phyloP scores from a whole-genome alignment of 2,329 filamentous ascomycete species.

The Phialocephala subalpina region DNA sequence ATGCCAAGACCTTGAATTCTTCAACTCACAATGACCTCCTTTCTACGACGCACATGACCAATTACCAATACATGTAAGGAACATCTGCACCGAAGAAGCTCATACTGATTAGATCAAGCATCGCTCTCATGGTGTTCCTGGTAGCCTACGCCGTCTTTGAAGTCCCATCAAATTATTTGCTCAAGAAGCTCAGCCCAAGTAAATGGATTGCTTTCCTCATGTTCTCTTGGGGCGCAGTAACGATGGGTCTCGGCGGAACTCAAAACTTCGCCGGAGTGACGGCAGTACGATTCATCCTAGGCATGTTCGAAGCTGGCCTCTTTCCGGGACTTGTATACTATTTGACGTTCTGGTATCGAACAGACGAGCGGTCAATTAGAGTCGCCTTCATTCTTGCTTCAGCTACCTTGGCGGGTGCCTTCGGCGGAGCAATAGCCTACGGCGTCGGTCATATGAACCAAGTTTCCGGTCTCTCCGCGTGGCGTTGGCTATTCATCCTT shows the following conservation, averaged over 20 bases:
- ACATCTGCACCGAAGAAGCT: not conserved
- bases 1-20: slow-evolving; percentile 71
- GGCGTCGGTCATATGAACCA: slow-evolving; percentile 43
- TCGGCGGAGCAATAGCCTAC: slow-evolving; percentile 43
- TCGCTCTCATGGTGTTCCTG: slow-evolving; percentile 56
- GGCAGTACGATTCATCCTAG: slow-evolving; percentile 56
- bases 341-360: slow-evolving; percentile 44
- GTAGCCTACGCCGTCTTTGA: slow-evolving; percentile 58
- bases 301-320: slow-evolving; percentile 56
- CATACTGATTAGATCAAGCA: slow-evolving; percentile 30
- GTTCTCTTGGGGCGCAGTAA: slow-evolving; percentile 54
- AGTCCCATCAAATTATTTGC: slow-evolving; percentile 57
- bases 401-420: slow-evolving; percentile 42
- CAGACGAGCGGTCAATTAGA: slow-evolving; percentile 40
- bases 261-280: slow-evolving; percentile 52
- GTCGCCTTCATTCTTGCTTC: slow-evolving; percentile 43
- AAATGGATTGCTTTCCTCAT: slow-evolving; percentile 59
- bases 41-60: slow-evolving; percentile 66
- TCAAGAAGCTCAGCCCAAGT: slow-evolving; percentile 56
- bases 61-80: slow-evolving; percentile 63
- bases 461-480: slow-evolving; percentile 36
- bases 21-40: slow-evolving; percentile 68
- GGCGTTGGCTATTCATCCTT: slow-evolving; percentile 43
- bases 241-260: slow-evolving; percentile 55
- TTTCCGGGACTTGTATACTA: slow-evolving; percentile 49